phyloP scores from a whole-genome alignment of 768 basidiomycete genomes.

The Kwoniella bestiolae region DNA sequence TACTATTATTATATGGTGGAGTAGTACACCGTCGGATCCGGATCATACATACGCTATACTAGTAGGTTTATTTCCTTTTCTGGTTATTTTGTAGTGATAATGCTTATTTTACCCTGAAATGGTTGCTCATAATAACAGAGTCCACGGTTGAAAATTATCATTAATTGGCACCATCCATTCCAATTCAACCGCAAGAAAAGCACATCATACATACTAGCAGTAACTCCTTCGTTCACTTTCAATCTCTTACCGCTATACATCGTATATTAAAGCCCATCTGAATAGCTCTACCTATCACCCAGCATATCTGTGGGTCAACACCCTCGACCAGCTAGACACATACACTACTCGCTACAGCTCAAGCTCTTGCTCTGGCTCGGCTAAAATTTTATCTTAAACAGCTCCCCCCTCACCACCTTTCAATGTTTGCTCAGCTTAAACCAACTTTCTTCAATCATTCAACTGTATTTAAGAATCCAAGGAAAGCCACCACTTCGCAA shows the following conservation, averaged over 20 bases:
- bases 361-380: neutral
- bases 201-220: neutral
- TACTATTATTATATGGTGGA: neutral
- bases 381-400: neutral
- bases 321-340: neutral
- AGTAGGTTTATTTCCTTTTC: neutral
- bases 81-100: neutral
- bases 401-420: conserved; percentile 1
- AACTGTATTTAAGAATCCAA: conserved; percentile 9
- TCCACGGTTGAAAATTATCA: neutral
- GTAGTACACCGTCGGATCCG: neutral
- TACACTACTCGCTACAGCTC: neutral
- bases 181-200: no score
- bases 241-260: neutral
- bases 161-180: neutral
- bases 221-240: neutral
- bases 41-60: neutral
- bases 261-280: no score
- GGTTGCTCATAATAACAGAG: neutral
- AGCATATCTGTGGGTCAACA: neutral
- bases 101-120: neutral
- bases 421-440: conserved; percentile 28
- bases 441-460: conserved; percentile 1
- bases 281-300: neutral
- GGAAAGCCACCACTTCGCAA: neutral